These are phyloP conservation scores for Dillenia suffruticosa DNA, from an alignment of 164 flowering plant genomes.

Conservation along the genomic window DNA sequence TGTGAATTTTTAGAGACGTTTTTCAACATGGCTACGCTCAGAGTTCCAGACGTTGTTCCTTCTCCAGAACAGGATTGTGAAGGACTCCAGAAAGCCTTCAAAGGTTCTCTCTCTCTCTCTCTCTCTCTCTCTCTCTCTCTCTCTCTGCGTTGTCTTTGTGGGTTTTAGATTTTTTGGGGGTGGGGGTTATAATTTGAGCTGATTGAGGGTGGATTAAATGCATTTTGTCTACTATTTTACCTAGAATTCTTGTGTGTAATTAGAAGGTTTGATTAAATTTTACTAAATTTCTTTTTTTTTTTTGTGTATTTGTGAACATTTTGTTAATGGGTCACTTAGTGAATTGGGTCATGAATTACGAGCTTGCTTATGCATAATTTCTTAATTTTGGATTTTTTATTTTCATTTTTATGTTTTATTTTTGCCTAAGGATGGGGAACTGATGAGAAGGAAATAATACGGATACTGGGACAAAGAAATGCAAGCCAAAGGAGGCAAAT, in stretches of 20 bases:
- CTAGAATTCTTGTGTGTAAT: too few species aligned
- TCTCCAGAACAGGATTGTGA: slow-evolving; percentile 58
- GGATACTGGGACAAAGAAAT: slow-evolving; percentile 64
- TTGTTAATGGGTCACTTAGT: too few species aligned
- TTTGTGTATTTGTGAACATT: too few species aligned
- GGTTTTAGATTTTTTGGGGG: not conserved
- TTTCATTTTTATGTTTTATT: not conserved
- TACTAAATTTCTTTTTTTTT: too few species aligned
- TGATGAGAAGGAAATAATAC: slow-evolving; percentile 64
- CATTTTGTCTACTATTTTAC: too few species aligned
- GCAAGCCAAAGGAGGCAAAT: slow-evolving; percentile 59
- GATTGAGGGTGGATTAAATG: not conserved
- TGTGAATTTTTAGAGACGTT: not conserved
- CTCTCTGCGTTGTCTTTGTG: not conserved
- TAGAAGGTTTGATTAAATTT: too few species aligned
- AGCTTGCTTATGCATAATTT: too few species aligned
- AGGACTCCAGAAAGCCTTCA: slow-evolving; percentile 44
- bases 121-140: slow-evolving; percentile 1
- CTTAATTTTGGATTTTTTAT: too few species aligned
- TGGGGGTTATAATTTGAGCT: not conserved
- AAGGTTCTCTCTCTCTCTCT: slow-evolving; percentile 33
- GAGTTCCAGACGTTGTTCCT: slow-evolving; percentile 62
- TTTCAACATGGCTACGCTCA: slow-evolving; percentile 46
- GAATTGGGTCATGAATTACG: too few species aligned
- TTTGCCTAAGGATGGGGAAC: slow-evolving; percentile 60